Base-by-base conservation (phyloP, 176 grass and related monocot genomes). In the Cenchrus americanus region DNA sequence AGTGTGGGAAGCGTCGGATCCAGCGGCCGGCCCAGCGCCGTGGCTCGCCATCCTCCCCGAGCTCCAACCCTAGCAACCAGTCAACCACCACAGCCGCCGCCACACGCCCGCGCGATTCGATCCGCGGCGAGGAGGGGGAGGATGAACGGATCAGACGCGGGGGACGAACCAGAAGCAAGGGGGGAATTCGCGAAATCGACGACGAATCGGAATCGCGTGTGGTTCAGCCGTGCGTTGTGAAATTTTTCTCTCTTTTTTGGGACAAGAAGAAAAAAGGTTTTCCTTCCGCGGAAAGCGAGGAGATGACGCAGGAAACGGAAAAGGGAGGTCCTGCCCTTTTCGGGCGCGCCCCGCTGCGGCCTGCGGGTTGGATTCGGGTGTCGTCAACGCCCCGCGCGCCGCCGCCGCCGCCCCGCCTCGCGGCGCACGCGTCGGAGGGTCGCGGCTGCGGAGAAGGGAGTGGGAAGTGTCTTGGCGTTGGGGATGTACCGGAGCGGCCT, bases 31-130 rank as follows among this genome's bases (percentile, higher is more conserved):
- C 76, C 84, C 89, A 60, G 73, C 86, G 19, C 83, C 90, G 75
- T 94, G 83, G 83, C 76, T 94, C 83, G 80, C 73, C 92, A 97
- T 94, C 85, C 69, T 75, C 69, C 83, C 11, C 37, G 73, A 51
- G 21, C 27, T 72, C 65, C 62, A 82, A 86, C 78, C 88, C 83
- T 71, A 76, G 22, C 27, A 21, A 9, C 57, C 40, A 48, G 63
- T 54, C 83, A 70, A 59, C 74, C 64, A 30, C 55, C 77, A 73
- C 47, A 49, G 23, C 58, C 21, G 21, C 48, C 63, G 22, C 65
- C 69, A 30, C 81, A 51, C 52, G 46, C 41, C n/a, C 58, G 21
- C 54, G 79, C 43, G 63, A 75, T 22, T 71, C 30, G 48, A 64
- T 54, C 52, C 70, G 63, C 46, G 21, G 69, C 76, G 49, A 68